Evolutionary conservation across 495 filamentous ascomycete genomes (phyloP), one percentile per base, ranked within the genome.

Genomic region (Talaromyces thailandensis): DNA sequence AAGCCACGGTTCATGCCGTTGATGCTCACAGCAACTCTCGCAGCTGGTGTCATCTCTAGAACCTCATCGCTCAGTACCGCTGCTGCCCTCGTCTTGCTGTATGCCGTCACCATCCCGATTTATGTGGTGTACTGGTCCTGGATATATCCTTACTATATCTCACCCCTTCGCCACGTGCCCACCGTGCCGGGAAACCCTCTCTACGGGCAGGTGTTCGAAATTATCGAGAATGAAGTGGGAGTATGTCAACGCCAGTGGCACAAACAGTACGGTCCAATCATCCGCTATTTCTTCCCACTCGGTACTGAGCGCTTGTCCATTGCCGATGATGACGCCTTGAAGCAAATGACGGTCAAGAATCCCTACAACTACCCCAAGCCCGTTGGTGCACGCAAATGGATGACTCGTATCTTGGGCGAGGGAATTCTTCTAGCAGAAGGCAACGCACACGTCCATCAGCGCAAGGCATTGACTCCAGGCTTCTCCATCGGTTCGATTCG

Each of bases 321-420:
- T 25, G 74, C 75, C 56, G 76, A 79, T 64, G 74, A 74, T 53
- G 69, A 71, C 37, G 72, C 73, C 24, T 69, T 82, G 56, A 76
- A 75, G 60, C 76, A 81, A 62, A 76, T 82, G 70, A 79, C 76
- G 9, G 67, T 79, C 62, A 78, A 76, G 62, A 79, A 82, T 68
- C 76, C 79, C 3, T 82, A 82, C 72, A 81, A 80, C 67, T 82
- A 75, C 65, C 77, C 78, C 18, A 81, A 82, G 63, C 80, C 80
- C 0, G 64, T 76, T 0, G 77, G 77, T 45, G 79, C 77, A 2
- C 77, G 75, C 71, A 68, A 76, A 28, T 81, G 78, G 79, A 76
- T 81, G 77, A 70, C 72, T 40, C 73, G 77, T 51, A 77, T 81
- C 43, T 66, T 81, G 28, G 78, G 78, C 29, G 73, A 79, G 29